A percentile compares a stretch with the other conserved stretches of the same genome.
Evolutionary conservation across 78 protist genomes (phyloP).

Genomic region (Dictyostelium brefeldianum): DNA sequence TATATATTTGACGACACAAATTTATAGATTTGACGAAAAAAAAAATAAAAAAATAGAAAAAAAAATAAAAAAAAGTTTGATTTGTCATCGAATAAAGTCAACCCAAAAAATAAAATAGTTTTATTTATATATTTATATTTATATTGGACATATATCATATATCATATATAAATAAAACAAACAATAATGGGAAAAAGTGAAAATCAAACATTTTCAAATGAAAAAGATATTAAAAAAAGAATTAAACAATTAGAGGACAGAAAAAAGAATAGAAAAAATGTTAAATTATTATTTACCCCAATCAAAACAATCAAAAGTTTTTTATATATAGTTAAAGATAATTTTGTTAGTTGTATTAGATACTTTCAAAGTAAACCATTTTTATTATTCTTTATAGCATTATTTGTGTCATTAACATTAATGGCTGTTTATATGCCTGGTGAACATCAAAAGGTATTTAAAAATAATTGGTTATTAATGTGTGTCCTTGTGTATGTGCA

Average conservation of each 20-base stretch:
- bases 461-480: not conserved
- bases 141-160: too few relatives aligned
- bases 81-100: too few relatives aligned
- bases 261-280: conserved; percentile 75
- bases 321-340: conserved; percentile 30
- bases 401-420: not conserved
- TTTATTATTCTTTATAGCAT: conserved; percentile 27
- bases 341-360: not conserved
- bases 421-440: conserved; percentile 52
- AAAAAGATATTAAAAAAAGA: conserved; percentile 5
- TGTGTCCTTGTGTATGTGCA: too few relatives aligned
- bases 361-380: conserved; percentile 51
- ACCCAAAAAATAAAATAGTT: too few relatives aligned
- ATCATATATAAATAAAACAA: not conserved
- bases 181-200: not conserved
- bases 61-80: too few relatives aligned
- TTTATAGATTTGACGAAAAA: too few relatives aligned
- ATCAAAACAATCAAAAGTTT: conserved; percentile 49
- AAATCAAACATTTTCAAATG: not conserved
- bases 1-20: too few relatives aligned
- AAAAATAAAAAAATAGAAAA: too few relatives aligned
- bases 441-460: conserved; percentile 56
- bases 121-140: too few relatives aligned
- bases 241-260: conserved; percentile 53
- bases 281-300: conserved; percentile 44